These are phyloP conservation scores for Monosporozyma aerobia DNA, from an alignment of 805 yeast species.

Conservation along the genomic window DNA sequence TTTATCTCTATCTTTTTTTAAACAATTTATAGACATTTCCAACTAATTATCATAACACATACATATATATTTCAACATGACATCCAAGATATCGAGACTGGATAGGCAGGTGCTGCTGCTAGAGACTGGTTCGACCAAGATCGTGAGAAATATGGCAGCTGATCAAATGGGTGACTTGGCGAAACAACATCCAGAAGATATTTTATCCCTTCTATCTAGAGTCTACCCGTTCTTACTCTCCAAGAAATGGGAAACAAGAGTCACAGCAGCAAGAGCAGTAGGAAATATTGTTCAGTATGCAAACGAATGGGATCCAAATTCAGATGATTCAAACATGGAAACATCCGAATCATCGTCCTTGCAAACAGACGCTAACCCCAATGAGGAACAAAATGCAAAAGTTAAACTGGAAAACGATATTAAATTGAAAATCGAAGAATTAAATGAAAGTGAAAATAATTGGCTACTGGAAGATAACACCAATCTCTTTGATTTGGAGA, in stretches of 20 bases:
- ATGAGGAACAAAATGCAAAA: slow-evolving; percentile 21
- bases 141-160: slow-evolving; percentile 92
- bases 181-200: slow-evolving; percentile 89
- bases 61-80: slow-evolving; percentile 14
- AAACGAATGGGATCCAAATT: slow-evolving; percentile 76
- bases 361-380: slow-evolving; percentile 4
- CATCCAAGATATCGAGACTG: slow-evolving; percentile 34
- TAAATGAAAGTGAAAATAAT: slow-evolving; percentile 12
- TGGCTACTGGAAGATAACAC: slow-evolving; percentile 19
- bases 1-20: neutral
- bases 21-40: neutral
- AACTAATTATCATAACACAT: neutral
- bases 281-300: slow-evolving; percentile 85
- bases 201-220: slow-evolving; percentile 69
- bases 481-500: slow-evolving; percentile 13
- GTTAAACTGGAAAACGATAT: slow-evolving; percentile 28
- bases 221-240: slow-evolving; percentile 83
- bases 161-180: slow-evolving; percentile 94
- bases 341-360: neutral
- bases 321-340: slow-evolving; percentile 19
- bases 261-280: slow-evolving; percentile 87
- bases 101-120: slow-evolving; percentile 42
- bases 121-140: slow-evolving; percentile 92
- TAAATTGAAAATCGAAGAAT: slow-evolving; percentile 24
- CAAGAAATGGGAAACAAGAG: slow-evolving; percentile 91